Evolutionary conservation across 139 green algal genomes (phyloP), one percentile per base, ranked within the genome.

Genomic region (Ettlia oleoabundans): DNA sequence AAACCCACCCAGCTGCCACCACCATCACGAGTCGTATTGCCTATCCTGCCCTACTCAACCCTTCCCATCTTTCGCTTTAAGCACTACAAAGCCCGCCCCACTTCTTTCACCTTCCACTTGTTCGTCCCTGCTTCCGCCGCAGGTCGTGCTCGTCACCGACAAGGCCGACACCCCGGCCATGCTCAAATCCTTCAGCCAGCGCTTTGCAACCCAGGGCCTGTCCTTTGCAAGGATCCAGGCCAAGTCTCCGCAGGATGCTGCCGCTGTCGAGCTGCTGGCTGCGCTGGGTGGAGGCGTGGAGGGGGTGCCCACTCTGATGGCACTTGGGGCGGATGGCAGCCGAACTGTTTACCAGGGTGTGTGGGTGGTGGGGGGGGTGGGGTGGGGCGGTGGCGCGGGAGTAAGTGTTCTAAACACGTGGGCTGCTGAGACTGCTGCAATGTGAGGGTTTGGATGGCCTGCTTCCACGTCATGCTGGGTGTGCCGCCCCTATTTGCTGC

Each of bases 141-240:
- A 81, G 86, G 86, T 90, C 42, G 64, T 90, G 58, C 62, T 90
- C 42, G 80, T 88, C 42, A 88, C 79, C 4, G 62, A 80, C 43
- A 86, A 86, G 75, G 28, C 24, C 21, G 47, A 68, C 10, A 43
- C 75, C 47, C 62, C 86, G 10, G 33, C 68, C 10, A 73, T 88
- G 67, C 83, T 82, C 73, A 88, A 90, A 66, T 55, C 71, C 1
- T 62, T 90, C 8, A 35, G 24, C 38, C 75, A 81, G 75, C 75
- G 75, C 38, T 81, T 81, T 33, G 26, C 58, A 15, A 35, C 67
- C 28, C 42, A 63, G 15, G 70, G 70, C 70, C n/a, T 77, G 42
- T 22, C 33, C 40, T 77, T 77, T 62, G 70, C 70, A 41, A 24
- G 55, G 55, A 15, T 65, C 18, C 55, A 65, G 21, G 55, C 55